These are phyloP conservation scores for Spizellomyces sp. DNA, from an alignment of 192 early-diverging fungal species.

Conservation along the genomic window DNA sequence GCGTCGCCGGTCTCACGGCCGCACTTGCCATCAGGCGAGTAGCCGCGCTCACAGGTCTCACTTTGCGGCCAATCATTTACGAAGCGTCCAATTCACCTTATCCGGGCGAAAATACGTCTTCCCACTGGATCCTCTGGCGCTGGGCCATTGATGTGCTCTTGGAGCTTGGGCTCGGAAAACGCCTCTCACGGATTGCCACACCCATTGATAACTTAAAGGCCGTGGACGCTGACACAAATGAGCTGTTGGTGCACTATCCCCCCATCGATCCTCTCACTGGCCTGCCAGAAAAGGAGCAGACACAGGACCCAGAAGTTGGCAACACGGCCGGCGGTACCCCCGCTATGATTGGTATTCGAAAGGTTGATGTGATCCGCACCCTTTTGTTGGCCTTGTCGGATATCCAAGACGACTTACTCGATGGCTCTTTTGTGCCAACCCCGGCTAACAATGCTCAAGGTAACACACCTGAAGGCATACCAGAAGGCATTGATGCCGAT, in stretches of 20 bases:
- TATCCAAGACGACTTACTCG: slow-evolving; percentile 35
- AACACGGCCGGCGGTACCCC: slow-evolving; percentile 24
- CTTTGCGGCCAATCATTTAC: slow-evolving; percentile 37
- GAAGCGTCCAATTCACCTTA: slow-evolving; percentile 20
- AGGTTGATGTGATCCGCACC: slow-evolving; percentile 49
- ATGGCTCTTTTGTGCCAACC: slow-evolving; percentile 31
- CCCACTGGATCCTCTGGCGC: slow-evolving; percentile 48
- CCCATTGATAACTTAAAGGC: slow-evolving; percentile 38
- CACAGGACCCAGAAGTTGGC: slow-evolving; percentile 18
- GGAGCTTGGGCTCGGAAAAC: slow-evolving; percentile 47
- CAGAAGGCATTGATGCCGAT: slow-evolving; percentile 33
- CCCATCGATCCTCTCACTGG: slow-evolving; percentile 14
- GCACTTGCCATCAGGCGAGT: slow-evolving; percentile 41
- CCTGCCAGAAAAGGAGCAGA: not conserved
- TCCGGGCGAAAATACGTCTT: slow-evolving; percentile 18
- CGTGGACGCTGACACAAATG: slow-evolving; percentile 33
- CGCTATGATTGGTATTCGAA: slow-evolving; percentile 48
- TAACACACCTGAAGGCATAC: not conserved
- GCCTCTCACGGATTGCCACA: slow-evolving; percentile 37
- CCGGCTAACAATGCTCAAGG: slow-evolving; percentile 38
- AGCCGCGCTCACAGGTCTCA: slow-evolving; percentile 22
- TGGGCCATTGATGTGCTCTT: slow-evolving; percentile 49
- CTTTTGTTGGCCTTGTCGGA: slow-evolving; percentile 49
- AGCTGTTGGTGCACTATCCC: slow-evolving; percentile 39
- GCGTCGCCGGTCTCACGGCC: slow-evolving; percentile 45